A percentile compares a stretch with the other conserved stretches of the same genome.
Conservation (phyloP, 1,284 basidiomycete species). For the Stygiomarasmius scandens region DNA sequence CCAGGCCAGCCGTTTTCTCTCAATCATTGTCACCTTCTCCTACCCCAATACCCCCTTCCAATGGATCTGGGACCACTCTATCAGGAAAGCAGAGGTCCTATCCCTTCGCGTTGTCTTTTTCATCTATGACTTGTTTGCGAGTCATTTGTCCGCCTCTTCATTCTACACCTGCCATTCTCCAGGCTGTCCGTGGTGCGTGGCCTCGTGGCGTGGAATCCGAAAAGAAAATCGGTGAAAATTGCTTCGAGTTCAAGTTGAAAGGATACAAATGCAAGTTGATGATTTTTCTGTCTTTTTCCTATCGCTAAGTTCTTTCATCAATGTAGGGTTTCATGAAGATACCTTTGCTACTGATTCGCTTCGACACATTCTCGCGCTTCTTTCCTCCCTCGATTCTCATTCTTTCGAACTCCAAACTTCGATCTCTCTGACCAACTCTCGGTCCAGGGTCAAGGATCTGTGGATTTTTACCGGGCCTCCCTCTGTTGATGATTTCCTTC, state of each 20-base stretch:
- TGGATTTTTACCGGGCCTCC: conserved; percentile 74
- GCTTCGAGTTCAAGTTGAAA: conserved; percentile 79
- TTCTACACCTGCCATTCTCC: conserved; percentile 75
- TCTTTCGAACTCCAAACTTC: conserved; percentile 71
- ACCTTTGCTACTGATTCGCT: conserved; percentile 77
- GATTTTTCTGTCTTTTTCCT: conserved; percentile 6
- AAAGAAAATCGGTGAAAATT: conserved; percentile 70
- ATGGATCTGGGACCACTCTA: conserved; percentile 37
- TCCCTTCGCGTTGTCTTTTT: conserved; percentile 75
- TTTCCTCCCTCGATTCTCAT: conserved; percentile 67
- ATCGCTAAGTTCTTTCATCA: conserved; percentile 19
- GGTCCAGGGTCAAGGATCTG: conserved; percentile 73
- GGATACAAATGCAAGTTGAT: conserved; percentile 70
- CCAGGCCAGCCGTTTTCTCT: conserved; percentile 43
- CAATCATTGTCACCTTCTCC: conserved; percentile 35
- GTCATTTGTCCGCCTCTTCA: conserved; percentile 74
- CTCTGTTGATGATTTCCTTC: conserved; percentile 33
- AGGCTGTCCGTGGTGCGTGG: conserved; percentile 77
- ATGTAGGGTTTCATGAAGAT: conserved; percentile 76
- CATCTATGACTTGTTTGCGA: conserved; percentile 65
- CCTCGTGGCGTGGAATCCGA: conserved; percentile 76
- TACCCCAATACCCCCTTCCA: conserved; percentile 29
- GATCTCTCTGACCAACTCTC: conserved; percentile 59
- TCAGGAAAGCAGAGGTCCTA: conserved; percentile 41
- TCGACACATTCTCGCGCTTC: conserved; percentile 68